Base-by-base conservation (phyloP, 306 rosid genomes). In the Fagus crenata region DNA sequence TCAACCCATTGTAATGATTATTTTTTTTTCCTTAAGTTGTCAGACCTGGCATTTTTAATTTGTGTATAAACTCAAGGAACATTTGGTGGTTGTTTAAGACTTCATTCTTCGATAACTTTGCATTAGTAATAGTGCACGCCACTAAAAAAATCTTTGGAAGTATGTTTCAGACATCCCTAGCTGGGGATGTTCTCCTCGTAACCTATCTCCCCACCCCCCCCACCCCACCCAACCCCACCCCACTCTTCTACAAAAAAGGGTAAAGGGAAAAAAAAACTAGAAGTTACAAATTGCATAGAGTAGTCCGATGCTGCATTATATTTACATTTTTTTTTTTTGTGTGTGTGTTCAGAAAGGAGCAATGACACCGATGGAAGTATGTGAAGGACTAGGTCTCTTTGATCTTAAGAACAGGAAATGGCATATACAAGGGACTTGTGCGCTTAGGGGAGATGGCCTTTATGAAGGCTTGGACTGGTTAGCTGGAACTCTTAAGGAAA, bases 381-480 rank as follows among this genome's bases (percentile, higher is more conserved):
- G 98, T 60, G 92, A 94, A 85, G 98, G 98, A 80, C 84, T 94
- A 12, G 97, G 98, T 51, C 93, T 94, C 41, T 90, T 92, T 49
- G 96, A 92, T 82, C 92, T 94, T 54, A 94, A 80, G 87, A 89
- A 92, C 80, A 85, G 98, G 85, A 94, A 92, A 86, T 94, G 98
- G 97, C 98, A 94, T 86, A 89, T 94, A 78, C 98, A 94, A 80
- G 98, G 95, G 75, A 86, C 98, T 28, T 85, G 95, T 74, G 98
- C 98, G 1, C 91, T 94, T 5, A 82, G 84, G 74, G 98, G 98
- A 39, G 98, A 94, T 77, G 98, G 98, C 17, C 98, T 94, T 77
- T 94, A 92, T 53, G 98, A 94, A 80, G 98, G 98, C 51, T 77
- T 94, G 86, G 98, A 94, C 84, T 94, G 97, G 98, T 85, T 94